These are phyloP conservation scores for Backusella mclennaniae DNA, from an alignment of 192 early-diverging fungal genomes.

Conservation along the genomic window DNA sequence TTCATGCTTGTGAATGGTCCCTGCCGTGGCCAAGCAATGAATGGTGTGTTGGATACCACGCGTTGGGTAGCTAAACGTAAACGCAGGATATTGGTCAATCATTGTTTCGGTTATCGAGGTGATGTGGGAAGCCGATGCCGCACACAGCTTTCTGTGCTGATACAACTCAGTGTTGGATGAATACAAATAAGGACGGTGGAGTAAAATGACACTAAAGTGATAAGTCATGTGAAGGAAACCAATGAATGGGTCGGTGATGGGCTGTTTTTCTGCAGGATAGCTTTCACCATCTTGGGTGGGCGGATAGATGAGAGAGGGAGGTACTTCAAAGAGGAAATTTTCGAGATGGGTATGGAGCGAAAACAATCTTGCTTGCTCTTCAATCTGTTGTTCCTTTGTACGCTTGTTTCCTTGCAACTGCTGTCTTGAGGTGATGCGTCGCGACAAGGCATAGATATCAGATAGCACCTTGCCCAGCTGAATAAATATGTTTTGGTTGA, in stretches of 20 bases:
- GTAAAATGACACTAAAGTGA: constrained; percentile 46
- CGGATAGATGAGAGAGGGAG: constrained; percentile 28
- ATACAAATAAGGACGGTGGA: constrained; percentile 49
- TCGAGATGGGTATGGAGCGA: constrained; percentile 33
- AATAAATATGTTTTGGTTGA: constrained; percentile 33
- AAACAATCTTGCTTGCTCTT: constrained; percentile 34
- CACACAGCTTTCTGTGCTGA: constrained; percentile 47
- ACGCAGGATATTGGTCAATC: constrained; percentile 38
- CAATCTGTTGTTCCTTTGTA: constrained; percentile 19
- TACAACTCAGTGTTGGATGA: constrained; percentile 19
- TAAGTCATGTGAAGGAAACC: constrained; percentile 57
- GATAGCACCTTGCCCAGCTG: constrained; percentile 26
- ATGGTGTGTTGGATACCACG: constrained; percentile 52
- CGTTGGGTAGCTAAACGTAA: constrained; percentile 46
- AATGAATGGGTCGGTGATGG: constrained; percentile 39
- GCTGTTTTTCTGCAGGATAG: constrained; percentile 33
- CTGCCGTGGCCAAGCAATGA: constrained; percentile 50
- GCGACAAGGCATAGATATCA: constrained; percentile 25
- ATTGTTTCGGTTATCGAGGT: constrained; percentile 46
- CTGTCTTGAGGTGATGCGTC: constrained; percentile 16
- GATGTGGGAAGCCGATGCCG: constrained; percentile 50
- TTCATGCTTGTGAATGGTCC: constrained; percentile 44
- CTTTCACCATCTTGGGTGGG: constrained; percentile 23
- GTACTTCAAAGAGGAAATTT: constrained; percentile 32
- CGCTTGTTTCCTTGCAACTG: constrained; percentile 15